phyloP scores from a whole-genome alignment of 306 rosid genomes.

The Cucurbita pepo region DNA sequence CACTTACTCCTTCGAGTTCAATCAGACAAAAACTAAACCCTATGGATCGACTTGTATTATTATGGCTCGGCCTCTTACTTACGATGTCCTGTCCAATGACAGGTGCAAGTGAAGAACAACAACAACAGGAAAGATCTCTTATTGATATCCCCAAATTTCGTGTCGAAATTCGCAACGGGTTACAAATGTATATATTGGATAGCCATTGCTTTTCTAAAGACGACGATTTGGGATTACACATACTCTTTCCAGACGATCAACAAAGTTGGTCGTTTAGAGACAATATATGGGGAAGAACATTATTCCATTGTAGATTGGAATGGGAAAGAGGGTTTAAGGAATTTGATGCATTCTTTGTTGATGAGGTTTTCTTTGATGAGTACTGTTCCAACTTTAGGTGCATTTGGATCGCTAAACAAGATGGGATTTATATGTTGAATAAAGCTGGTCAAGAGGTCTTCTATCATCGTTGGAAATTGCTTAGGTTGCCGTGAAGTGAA shows the following conservation, averaged over 20 bases:
- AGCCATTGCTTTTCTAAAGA: too few relatives aligned
- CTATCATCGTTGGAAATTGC: background rate
- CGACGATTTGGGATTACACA: too few relatives aligned
- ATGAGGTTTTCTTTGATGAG: rapidly evolving
- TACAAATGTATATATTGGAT: too few relatives aligned
- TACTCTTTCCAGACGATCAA: too few relatives aligned
- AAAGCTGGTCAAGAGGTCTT: background rate
- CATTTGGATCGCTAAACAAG: background rate
- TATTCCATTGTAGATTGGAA: too few relatives aligned
- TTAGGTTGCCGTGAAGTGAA: background rate
- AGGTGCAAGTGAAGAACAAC: background rate
- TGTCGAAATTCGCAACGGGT: too few relatives aligned
- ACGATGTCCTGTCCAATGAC: background rate
- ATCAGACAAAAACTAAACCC: background rate
- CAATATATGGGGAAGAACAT: too few relatives aligned
- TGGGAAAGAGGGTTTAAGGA: background rate
- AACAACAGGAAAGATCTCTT: background rate
- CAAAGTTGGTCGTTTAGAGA: too few relatives aligned
- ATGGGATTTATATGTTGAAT: background rate
- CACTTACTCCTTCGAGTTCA: background rate
- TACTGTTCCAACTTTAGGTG: background rate
- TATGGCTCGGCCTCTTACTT: background rate
- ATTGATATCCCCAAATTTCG: too few relatives aligned
- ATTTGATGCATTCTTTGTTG: background rate
- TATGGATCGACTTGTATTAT: background rate